Percentiles rank a stretch among this genome's conserved stretches.
These are phyloP conservation scores for Xylaria sp. DNA, from an alignment of 2,329 filamentous ascomycete species.

Conservation along the genomic window DNA sequence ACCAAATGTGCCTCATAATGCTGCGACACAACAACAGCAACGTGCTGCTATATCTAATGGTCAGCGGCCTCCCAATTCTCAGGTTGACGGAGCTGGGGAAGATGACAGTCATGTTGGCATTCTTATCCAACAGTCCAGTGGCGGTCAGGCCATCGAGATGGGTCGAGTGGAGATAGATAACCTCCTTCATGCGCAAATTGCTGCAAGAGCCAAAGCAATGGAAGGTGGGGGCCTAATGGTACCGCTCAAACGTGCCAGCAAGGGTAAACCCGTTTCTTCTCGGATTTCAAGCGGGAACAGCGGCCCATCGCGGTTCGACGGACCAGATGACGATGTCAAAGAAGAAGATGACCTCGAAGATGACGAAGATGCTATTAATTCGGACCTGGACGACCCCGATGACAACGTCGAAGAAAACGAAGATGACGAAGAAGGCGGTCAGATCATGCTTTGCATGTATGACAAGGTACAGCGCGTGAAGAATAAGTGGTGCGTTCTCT, in stretches of 20 bases:
- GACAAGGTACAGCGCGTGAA: slow-evolving; percentile 99
- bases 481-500: slow-evolving; percentile 82
- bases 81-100: slow-evolving; percentile 80
- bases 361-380: slow-evolving; percentile 98
- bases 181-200: slow-evolving; percentile 75
- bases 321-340: slow-evolving; percentile 65
- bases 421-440: slow-evolving; percentile 84
- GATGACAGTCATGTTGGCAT: slow-evolving; percentile 68
- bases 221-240: slow-evolving; percentile 82
- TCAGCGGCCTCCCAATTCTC: slow-evolving; percentile 59
- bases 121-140: slow-evolving; percentile 66
- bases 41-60: slow-evolving; percentile 55
- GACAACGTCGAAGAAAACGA: slow-evolving; percentile 86
- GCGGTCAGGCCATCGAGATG: slow-evolving; percentile 66
- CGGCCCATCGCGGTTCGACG: slow-evolving; percentile 68
- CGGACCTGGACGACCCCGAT: slow-evolving; percentile 94
- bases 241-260: slow-evolving; percentile 69
- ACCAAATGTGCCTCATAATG: slow-evolving; percentile 38
- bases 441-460: slow-evolving; percentile 99
- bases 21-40: slow-evolving; percentile 47
- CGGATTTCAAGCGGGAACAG: slow-evolving; percentile 41
- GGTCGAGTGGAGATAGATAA: slow-evolving; percentile 73
- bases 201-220: slow-evolving; percentile 72
- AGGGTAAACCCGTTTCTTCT: slow-evolving; percentile 49
- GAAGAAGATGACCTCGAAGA: slow-evolving; percentile 59